Percentiles rank a stretch among this genome's conserved stretches.
Evolutionary conservation across 2,329 filamentous ascomycete species (phyloP).

Genomic region (Aspergillus amoenus): DNA sequence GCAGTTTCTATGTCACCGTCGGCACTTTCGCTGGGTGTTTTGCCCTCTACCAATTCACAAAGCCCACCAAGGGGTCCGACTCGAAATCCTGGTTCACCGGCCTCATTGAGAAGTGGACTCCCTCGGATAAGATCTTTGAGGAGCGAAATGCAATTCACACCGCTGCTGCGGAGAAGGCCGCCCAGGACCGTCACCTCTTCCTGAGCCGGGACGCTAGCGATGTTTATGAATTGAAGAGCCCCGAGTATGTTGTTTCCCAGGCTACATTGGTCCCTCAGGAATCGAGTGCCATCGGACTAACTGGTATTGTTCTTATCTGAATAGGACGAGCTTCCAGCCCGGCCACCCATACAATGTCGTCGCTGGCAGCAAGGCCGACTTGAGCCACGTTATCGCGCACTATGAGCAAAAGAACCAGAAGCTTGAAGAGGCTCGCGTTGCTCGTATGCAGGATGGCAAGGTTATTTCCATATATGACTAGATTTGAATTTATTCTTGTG

Average conservation of each 20-base stretch:
- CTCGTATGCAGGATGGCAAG: conserved; percentile 45
- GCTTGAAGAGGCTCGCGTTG: conserved; percentile 57
- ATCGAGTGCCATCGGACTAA: conserved; percentile 5
- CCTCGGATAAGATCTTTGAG: conserved; percentile 54
- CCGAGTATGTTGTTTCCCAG: conserved; percentile 56
- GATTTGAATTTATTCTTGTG: conserved; percentile 20
- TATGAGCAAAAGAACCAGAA: conserved; percentile 60
- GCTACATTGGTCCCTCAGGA: not conserved
- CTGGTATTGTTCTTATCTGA: not conserved
- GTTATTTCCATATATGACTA: conserved; percentile 46
- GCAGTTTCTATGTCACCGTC: conserved; percentile 48
- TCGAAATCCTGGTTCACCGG: conserved; percentile 41
- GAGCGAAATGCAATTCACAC: conserved; percentile 61
- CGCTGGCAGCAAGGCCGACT: conserved; percentile 59
- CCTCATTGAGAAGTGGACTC: conserved; percentile 57
- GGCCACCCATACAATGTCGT: conserved; percentile 64
- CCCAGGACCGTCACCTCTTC: conserved; percentile 62
- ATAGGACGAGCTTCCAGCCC: conserved; percentile 59
- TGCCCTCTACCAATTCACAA: conserved; percentile 43
- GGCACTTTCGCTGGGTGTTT: conserved; percentile 44
- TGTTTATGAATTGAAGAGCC: conserved; percentile 58
- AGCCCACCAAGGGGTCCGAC: conserved; percentile 38
- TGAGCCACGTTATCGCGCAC: conserved; percentile 61
- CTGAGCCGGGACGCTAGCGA: conserved; percentile 42
- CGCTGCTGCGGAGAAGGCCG: conserved; percentile 62